phyloP scores from a whole-genome alignment of 805 yeast genomes.

The Cyberlindnera petersonii region DNA sequence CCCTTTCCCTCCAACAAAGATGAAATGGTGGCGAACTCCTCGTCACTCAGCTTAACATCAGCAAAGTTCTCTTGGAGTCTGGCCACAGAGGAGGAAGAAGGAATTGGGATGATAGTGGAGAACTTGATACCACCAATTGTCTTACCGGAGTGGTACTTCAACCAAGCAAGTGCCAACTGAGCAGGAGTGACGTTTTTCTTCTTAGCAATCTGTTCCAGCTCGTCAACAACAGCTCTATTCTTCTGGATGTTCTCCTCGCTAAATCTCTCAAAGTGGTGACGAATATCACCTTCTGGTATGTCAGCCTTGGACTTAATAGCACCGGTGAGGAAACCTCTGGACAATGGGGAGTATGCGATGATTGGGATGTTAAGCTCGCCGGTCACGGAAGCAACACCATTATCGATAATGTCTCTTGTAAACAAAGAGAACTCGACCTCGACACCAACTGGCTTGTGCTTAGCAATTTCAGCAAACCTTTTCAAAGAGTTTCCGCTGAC shows the following conservation, averaged over 20 bases:
- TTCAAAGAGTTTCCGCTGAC: constrained; percentile 57
- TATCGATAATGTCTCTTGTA: constrained; percentile 52
- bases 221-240: constrained; percentile 50
- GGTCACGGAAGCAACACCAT: constrained; percentile 62
- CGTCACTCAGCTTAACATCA: constrained; percentile 37
- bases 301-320: constrained; percentile 41
- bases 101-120: constrained; percentile 71
- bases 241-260: constrained; percentile 49
- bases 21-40: constrained; percentile 43
- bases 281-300: constrained; percentile 53
- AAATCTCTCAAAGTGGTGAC: constrained; percentile 53
- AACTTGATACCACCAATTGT: constrained; percentile 29
- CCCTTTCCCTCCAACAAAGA: constrained; percentile 38
- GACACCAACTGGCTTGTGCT: constrained; percentile 55
- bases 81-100: constrained; percentile 60
- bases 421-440: constrained; percentile 79
- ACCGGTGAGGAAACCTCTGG: constrained; percentile 77
- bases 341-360: constrained; percentile 79
- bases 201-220: constrained; percentile 49
- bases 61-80: constrained; percentile 62
- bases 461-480: constrained; percentile 49
- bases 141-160: constrained; percentile 38
- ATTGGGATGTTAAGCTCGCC: constrained; percentile 59
- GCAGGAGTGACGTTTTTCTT: constrained; percentile 47
- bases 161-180: constrained; percentile 71